Base-by-base conservation (phyloP, 495 filamentous ascomycete species). In the Aspergillus panamensis region DNA sequence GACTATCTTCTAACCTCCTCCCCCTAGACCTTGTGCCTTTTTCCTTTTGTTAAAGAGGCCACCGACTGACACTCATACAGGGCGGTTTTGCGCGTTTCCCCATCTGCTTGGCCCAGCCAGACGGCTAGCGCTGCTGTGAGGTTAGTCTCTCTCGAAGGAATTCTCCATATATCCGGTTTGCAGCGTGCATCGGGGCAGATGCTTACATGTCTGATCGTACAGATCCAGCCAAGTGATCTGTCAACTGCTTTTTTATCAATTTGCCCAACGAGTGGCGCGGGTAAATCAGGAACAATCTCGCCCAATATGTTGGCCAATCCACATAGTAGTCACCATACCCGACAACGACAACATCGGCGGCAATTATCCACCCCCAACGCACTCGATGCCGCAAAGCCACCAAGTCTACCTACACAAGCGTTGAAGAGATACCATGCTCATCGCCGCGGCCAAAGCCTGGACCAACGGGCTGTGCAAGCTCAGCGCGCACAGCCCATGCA, bases 281-380 rank as follows among this genome's bases (percentile, higher is more conserved):
- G 14, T 10, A 39, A 39, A 14, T 25, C 6, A 54, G 31, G 52
- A 54, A 21, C n/a, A 31, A 57, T 54, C 25, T 48, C 58, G 45
- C 48, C 60, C 71, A 82, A 75, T 70, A 92, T 94, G 90, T 82
- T 92, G 83, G 88, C 88, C 69, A 84, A 87, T 75, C 80, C 83
- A 61, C 75, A 75, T 53, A 83, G 79, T 71, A 83, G 73, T 75
- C 78, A 87, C 73, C 84, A 89, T 61, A 76, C 79, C 64, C 87
- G 86, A 73, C 84, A 84, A 67, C 83, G 84, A 69, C 84, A 83
- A 77, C 90, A 96, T 75, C 84, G 89, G 68, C 89, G 91, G 70
- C 91, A 93, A 77, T 87, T 91, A 66, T 96, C 91, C 65, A 94
- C 90, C 66, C 91, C 91, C 56, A 82, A 83, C 57, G 81, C 79